Evolutionary conservation across 768 basidiomycete genomes (phyloP).

Genomic region (Lactarius sp.): DNA sequence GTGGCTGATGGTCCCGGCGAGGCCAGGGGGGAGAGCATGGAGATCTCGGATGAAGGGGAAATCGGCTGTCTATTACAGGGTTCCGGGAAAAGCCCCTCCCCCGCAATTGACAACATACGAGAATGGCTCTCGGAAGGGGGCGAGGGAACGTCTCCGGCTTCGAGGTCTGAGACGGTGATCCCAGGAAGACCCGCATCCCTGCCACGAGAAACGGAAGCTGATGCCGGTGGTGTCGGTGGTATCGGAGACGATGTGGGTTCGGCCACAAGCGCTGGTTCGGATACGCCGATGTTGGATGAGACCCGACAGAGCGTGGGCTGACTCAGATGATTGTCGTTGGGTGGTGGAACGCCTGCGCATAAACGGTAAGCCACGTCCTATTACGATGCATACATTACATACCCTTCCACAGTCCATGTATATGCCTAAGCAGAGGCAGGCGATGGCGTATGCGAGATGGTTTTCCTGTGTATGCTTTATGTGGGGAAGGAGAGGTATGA

Average conservation of each 20-base stretch:
- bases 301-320: not conserved
- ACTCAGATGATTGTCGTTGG: not conserved
- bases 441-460: not conserved
- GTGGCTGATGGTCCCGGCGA: not conserved
- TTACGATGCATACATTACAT: not conserved
- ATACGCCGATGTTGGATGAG: constrained; percentile 6
- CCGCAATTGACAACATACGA: not conserved
- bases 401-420: constrained; percentile 16
- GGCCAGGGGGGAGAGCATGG: not conserved
- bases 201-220: not conserved
- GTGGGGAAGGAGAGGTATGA: not conserved
- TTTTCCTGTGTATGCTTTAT: not conserved
- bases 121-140: not conserved
- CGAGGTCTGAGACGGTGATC: not conserved
- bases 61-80: not conserved
- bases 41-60: not conserved
- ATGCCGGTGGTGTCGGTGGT: not conserved
- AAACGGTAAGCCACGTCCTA: not conserved
- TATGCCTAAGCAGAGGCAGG: not conserved
- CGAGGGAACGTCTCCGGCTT: not conserved
- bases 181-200: not conserved
- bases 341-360: not conserved
- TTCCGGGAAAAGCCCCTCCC: not conserved
- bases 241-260: not conserved
- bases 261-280: not conserved